Evolutionary conservation across 495 filamentous ascomycete species (phyloP).

Genomic region (Xylaria longipes): DNA sequence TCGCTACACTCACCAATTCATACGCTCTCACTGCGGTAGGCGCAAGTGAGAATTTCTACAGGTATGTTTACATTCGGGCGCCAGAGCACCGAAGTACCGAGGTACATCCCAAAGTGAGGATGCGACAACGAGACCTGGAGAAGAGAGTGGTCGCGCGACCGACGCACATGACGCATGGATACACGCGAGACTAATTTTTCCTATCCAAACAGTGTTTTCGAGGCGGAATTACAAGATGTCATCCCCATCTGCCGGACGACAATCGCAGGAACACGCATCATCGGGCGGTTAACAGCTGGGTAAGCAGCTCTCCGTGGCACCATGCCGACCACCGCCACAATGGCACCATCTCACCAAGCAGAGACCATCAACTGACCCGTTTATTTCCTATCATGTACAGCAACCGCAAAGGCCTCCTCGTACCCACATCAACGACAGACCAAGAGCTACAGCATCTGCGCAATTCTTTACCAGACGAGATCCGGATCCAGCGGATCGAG

Average conservation of each 20-base stretch:
- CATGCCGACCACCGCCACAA: neutral
- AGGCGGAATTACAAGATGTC: slow-evolving; percentile 95
- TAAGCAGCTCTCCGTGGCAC: slow-evolving; percentile 50
- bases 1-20: slow-evolving; percentile 93
- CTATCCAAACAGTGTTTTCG: slow-evolving; percentile 70
- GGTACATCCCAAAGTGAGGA: neutral
- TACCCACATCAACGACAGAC: slow-evolving; percentile 94
- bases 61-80: slow-evolving; percentile 33
- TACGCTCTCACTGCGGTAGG: slow-evolving; percentile 93
- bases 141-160: neutral
- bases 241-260: slow-evolving; percentile 97
- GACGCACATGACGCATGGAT: neutral
- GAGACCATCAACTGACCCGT: slow-evolving; percentile 17
- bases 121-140: neutral
- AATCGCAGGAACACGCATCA: slow-evolving; percentile 95
- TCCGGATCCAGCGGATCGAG: slow-evolving; percentile 94
- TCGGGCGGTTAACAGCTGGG: slow-evolving; percentile 94
- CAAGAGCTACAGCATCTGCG: slow-evolving; percentile 97
- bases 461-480: slow-evolving; percentile 86
- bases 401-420: slow-evolving; percentile 94
- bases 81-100: neutral
- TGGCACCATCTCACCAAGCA: slow-evolving; percentile 24
- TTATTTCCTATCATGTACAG: slow-evolving; percentile 49
- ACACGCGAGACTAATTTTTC: slow-evolving; percentile 6
- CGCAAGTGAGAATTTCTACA: slow-evolving; percentile 97